A percentile compares a stretch with the other conserved stretches of the same genome.
phyloP scores from a whole-genome alignment of 1,284 basidiomycete genomes.

The Abortiporus biennis region DNA sequence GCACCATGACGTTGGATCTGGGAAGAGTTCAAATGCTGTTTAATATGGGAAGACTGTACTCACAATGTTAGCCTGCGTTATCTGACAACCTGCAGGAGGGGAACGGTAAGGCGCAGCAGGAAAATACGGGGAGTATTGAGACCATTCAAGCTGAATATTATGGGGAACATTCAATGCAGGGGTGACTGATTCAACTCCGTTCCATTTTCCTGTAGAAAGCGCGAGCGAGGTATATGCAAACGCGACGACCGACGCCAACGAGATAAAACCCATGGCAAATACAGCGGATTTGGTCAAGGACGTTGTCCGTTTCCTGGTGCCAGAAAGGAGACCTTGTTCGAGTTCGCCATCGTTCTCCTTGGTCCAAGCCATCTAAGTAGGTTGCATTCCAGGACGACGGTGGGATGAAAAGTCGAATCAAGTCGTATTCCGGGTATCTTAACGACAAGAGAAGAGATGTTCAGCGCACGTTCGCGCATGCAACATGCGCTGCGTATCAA shows the following conservation, averaged over 20 bases:
- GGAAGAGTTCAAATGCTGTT: not conserved
- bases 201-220: not conserved
- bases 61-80: slow-evolving; percentile 67
- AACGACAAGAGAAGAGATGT: too few species aligned
- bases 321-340: slow-evolving; percentile 12
- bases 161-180: slow-evolving; percentile 13
- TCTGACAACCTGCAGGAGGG: slow-evolving; percentile 42
- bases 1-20: slow-evolving; percentile 86
- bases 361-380: too few species aligned
- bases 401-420: too few species aligned
- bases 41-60: slow-evolving; percentile 17
- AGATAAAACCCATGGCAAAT: not conserved
- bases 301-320: slow-evolving; percentile 3
- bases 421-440: too few species aligned
- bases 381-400: too few species aligned
- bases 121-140: slow-evolving; percentile 54
- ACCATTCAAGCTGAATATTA: slow-evolving; percentile 36
- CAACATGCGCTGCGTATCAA: too few species aligned
- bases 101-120: slow-evolving; percentile 38
- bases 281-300: not conserved
- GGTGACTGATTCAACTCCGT: slow-evolving; percentile 6
- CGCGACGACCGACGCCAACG: not conserved
- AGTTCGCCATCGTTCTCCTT: slow-evolving; percentile 7
- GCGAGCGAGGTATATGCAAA: not conserved
- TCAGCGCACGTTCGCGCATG: too few species aligned